Evolutionary conservation across 306 rosid genomes (phyloP), one percentile per base, ranked within the genome.

Genomic region (Oemleria cerasiformis): DNA sequence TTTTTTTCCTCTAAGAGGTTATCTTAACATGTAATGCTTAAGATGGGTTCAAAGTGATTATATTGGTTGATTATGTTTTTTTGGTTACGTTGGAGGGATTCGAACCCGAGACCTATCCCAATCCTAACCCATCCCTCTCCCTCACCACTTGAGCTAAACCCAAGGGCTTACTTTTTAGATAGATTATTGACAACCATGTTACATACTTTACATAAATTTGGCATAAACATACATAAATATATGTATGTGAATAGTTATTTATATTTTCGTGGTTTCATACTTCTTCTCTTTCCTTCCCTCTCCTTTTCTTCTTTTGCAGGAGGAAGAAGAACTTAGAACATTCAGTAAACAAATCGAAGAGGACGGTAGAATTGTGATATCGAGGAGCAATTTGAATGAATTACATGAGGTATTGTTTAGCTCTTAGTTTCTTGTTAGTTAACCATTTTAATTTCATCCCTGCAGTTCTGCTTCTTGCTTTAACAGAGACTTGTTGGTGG

Each of bases 281-380:
- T 23, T 1, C 21, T 7, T 13, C 25, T n/a, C 44, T 41, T 73
- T 78, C 61, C 60, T 50, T 73, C 48, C 53, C 63, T 38, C 36
- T 57, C 19, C 19, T 62, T 54, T 82, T 63, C 50, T 25, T 79
- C 39, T 70, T 73, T 73, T 81, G 21, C 79, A 94, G 99, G 99
- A 94, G 68, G 97, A 94, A 42, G 95, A 87, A 81, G 59, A 75
- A 41, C 95, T 91, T 64, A 73, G 42, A 79, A 84, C 89, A 63
- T 94, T 94, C 80, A 84, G 84, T 78, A 94, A 91, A 78, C 99
- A 94, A 81, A 86, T 94, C 19, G 99, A 94, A 68, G 97, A 94
- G 73, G 99, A 94, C 77, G 82, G 91, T 73, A 85, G 85, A 86
- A 78, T 94, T 74, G 88, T 94, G 80, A 82, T 83, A 76, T 86